Base-by-base conservation (phyloP, 192 early-diverging fungal species). In the Dispira parvispora region DNA sequence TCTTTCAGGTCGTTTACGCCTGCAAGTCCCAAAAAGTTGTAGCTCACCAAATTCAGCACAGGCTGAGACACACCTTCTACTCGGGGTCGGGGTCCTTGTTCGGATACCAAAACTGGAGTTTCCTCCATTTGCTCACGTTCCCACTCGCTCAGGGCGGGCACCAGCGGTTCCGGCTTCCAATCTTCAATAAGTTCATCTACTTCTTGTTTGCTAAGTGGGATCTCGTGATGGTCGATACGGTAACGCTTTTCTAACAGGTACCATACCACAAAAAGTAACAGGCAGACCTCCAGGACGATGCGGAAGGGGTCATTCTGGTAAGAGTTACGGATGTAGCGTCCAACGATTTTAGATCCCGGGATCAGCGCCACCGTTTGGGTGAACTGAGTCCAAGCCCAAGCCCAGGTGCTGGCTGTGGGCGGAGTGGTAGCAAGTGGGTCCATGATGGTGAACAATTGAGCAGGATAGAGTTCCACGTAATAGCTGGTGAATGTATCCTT, bases 81-180 rank as follows among this genome's bases (percentile, higher is more conserved):
- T 71, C 82, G 86, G 46, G 81, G 69, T 65, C 85, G 88, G 43
- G 82, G 68, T 46, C 81, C 80, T 54, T 78, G 80, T 1, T 77
- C 65, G 44, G 43, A 61, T 14, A 14, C 25, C 45, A 77, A 61
- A 46, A 71, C 63, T 12, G 71, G 68, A 63, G 71, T 70, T 75
- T 82, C 88, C 45, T 89, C 89, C 21, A 98, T 74, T 16, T 90
- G 85, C 63, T 82, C 75, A 53, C 72, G 74, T 56, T 86, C 79
- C 62, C 82, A 79, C 10, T 82, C 83, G 38, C 83, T 84, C 44
- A 92, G 68, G 9, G 76, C 73, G 21, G 88, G 82, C 18, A 91
- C 88, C n/a, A 98, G 77, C 18, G 92, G 85, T 73, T 98, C 95
- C 8, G 95, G 93, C 63, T 84, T 84, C 95, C 95, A 98, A 62